Conservation (phyloP, 2,329 filamentous ascomycete genomes). For the Penicillium sp. region DNA sequence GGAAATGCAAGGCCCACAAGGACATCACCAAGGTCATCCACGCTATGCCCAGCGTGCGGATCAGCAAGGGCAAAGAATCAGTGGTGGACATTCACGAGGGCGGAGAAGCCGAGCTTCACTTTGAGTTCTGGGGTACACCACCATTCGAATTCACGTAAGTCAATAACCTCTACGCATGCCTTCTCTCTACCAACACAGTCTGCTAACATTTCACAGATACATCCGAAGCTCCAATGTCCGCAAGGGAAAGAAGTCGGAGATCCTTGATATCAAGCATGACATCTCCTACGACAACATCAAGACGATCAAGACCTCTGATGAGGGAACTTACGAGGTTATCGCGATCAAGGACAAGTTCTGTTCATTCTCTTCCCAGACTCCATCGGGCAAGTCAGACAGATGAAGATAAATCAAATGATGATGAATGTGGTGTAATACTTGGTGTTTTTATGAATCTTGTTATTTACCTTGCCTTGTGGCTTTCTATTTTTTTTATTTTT, state of each 20-base stretch:
- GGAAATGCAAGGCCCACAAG: constrained; percentile 76
- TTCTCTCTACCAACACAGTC: background rate
- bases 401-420: constrained; percentile 21
- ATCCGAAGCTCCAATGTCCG: constrained; percentile 83
- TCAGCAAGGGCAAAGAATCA: constrained; percentile 77
- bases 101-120: constrained; percentile 86
- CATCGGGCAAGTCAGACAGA: constrained; percentile 48
- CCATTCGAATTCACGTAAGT: constrained; percentile 89
- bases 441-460: constrained; percentile 14
- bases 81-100: constrained; percentile 96
- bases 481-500: background rate
- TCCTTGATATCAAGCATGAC: constrained; percentile 90
- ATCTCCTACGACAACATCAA: constrained; percentile 78
- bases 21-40: constrained; percentile 82
- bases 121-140: constrained; percentile 92
- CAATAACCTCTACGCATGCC: background rate
- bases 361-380: constrained; percentile 74
- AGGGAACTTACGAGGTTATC: constrained; percentile 96
- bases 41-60: constrained; percentile 84
- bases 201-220: constrained; percentile 53
- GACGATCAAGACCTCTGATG: constrained; percentile 79
- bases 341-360: constrained; percentile 93
- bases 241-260: constrained; percentile 72
- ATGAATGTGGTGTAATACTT: constrained; percentile 17
- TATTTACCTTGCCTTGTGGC: background rate